A percentile compares a stretch with the other conserved stretches of the same genome.
phyloP scores from a whole-genome alignment of 2,329 filamentous ascomycete genomes.

The Colletotrichum australisinense region DNA sequence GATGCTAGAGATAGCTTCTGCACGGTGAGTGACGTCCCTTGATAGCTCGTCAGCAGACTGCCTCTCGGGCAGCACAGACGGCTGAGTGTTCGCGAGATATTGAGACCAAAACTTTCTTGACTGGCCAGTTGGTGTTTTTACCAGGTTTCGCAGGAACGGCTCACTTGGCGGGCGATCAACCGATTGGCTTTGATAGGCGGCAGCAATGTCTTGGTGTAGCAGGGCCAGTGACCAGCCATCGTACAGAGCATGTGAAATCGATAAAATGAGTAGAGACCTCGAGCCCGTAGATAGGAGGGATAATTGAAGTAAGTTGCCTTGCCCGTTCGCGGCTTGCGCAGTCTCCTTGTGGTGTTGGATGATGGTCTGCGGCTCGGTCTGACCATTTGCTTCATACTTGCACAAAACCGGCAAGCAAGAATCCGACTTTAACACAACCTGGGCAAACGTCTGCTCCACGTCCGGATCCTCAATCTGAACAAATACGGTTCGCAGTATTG shows the following conservation, averaged over 20 bases:
- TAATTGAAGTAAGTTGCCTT: conserved; percentile 60
- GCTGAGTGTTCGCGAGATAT: conserved; percentile 65
- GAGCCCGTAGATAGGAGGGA: conserved; percentile 49
- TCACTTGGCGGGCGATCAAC: conserved; percentile 60
- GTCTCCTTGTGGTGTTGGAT: conserved; percentile 49
- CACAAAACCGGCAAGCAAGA: conserved; percentile 35
- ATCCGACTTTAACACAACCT: conserved; percentile 53
- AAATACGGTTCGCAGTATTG: conserved; percentile 83
- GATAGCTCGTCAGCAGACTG: conserved; percentile 42
- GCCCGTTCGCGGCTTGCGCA: conserved; percentile 51
- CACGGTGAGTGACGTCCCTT: conserved; percentile 50
- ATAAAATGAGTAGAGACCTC: conserved; percentile 66
- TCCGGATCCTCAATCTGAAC: conserved; percentile 70
- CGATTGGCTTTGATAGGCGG: conserved; percentile 67
- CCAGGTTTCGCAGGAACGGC: conserved; percentile 64
- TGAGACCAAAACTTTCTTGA: conserved; percentile 75
- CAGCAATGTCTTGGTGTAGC: conserved; percentile 76
- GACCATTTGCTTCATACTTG: conserved; percentile 39
- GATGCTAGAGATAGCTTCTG: conserved; percentile 49
- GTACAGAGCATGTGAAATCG: conserved; percentile 88
- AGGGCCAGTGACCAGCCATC: conserved; percentile 87
- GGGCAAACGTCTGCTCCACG: conserved; percentile 62
- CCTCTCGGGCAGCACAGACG: conserved; percentile 46
- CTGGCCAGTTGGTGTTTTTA: conserved; percentile 51
- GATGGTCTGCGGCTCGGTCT: conserved; percentile 49